A percentile compares a stretch with the other conserved stretches of the same genome.
These are phyloP conservation scores for Cordyceps cicadae DNA, from an alignment of 2,329 filamentous ascomycete species.

Conservation along the genomic window DNA sequence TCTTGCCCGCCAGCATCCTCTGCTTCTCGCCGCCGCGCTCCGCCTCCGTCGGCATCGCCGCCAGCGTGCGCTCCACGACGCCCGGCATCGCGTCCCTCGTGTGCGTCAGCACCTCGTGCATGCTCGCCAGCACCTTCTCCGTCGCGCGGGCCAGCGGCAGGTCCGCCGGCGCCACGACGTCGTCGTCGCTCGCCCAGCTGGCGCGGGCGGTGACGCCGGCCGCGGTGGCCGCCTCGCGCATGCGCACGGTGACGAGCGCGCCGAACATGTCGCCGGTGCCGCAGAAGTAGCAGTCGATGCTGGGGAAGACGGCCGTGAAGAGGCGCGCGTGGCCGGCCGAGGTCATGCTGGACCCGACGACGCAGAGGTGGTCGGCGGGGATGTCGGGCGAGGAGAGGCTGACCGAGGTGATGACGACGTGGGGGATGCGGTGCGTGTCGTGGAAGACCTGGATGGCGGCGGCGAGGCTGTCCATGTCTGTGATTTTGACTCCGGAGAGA, in stretches of 20 bases:
- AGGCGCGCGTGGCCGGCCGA: conserved; percentile 61
- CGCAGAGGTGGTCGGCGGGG: conserved; percentile 48
- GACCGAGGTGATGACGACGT: conserved; percentile 89
- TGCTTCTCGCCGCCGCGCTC: conserved; percentile 45
- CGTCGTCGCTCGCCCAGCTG: conserved; percentile 72
- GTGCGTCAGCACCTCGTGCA: conserved; percentile 73
- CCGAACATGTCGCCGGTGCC: conserved; percentile 99
- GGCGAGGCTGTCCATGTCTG: conserved; percentile 62
- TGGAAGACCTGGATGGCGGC: conserved; percentile 72
- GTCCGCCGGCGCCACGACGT: conserved; percentile 59
- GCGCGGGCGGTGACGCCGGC: conserved; percentile 41
- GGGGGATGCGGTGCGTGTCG: conserved; percentile 65
- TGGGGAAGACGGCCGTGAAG: conserved; percentile 80
- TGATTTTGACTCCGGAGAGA: conserved; percentile 77
- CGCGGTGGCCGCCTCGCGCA: conserved; percentile 68
- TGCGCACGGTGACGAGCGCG: conserved; percentile 75
- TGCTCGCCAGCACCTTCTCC: conserved; percentile 82
- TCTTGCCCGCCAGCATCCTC: conserved; percentile 59
- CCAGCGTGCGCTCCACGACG: conserved; percentile 36
- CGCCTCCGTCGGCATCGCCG: conserved; percentile 36
- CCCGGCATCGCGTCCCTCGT: conserved; percentile 57
- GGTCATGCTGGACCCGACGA: conserved; percentile 69
- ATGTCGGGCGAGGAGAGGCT: conserved; percentile 51
- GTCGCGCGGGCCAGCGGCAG: conserved; percentile 76
- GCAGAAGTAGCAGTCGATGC: conserved; percentile 87